These are phyloP conservation scores for Cnidoscolus chayamansa DNA, from an alignment of 441 rosid genomes.

Conservation along the genomic window DNA sequence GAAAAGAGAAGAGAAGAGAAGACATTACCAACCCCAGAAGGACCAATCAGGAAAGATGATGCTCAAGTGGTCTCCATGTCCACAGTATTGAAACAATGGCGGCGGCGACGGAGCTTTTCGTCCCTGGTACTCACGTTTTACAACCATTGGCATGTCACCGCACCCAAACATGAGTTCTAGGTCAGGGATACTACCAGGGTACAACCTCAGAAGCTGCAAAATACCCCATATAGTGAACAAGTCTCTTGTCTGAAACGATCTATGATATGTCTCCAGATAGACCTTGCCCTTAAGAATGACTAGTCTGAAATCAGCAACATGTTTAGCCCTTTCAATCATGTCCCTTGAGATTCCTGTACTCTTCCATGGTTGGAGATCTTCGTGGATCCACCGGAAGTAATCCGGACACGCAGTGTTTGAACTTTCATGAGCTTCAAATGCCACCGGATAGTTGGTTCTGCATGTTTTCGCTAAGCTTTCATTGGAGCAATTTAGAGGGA, in stretches of 20 bases:
- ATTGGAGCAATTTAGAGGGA: conserved; percentile 22
- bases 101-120: conserved; percentile 41
- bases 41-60: conserved; percentile 71
- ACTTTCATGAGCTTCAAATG: conserved; percentile 12
- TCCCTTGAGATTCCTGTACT: conserved; percentile 44
- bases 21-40: conserved; percentile 66
- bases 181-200: conserved; percentile 58
- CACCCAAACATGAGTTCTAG: conserved; percentile 60
- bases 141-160: conserved; percentile 50
- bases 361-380: conserved; percentile 64
- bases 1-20: background rate
- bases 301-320: conserved; percentile 42
- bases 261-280: conserved; percentile 38
- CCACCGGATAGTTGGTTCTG: conserved; percentile 5
- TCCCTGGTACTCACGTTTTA: conserved; percentile 17
- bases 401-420: conserved; percentile 44
- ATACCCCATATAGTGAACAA: conserved; percentile 64
- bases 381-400: conserved; percentile 70
- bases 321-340: conserved; percentile 36
- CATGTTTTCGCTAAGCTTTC: conserved; percentile 18
- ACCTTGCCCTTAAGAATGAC: conserved; percentile 44
- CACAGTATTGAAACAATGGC: conserved; percentile 54
- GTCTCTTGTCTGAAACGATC: conserved; percentile 54
- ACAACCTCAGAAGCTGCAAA: conserved; percentile 54
- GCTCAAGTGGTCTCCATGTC: conserved; percentile 33